A percentile compares a stretch with the other conserved stretches of the same genome.
Conservation (phyloP, 129 eudicot species). For the Flaveria bidentis region DNA sequence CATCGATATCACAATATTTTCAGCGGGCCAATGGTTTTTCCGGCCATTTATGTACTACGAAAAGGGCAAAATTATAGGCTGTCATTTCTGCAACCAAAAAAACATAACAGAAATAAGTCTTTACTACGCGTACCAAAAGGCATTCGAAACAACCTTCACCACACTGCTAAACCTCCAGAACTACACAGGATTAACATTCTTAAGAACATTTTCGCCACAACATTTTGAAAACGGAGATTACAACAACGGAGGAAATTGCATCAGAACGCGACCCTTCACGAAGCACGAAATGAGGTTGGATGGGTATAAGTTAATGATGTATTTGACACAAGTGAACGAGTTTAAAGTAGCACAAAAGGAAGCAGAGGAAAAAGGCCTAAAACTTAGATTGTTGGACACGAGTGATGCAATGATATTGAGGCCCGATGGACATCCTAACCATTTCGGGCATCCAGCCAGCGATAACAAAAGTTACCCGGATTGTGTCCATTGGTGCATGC, state of each 20-base stretch:
- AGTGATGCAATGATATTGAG: slow-evolving; percentile 54
- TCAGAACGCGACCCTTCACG: slow-evolving; percentile 45
- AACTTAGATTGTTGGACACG: slow-evolving; percentile 52
- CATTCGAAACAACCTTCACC: slow-evolving; percentile 46
- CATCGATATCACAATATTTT: slow-evolving; percentile 46
- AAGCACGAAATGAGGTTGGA: slow-evolving; percentile 50
- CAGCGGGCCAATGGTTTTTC: slow-evolving; percentile 66
- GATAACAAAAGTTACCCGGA: slow-evolving; percentile 44
- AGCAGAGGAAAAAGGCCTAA: slow-evolving; percentile 50
- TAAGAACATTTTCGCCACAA: slow-evolving; percentile 56
- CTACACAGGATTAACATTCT: slow-evolving; percentile 47
- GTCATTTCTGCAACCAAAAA: slow-evolving; percentile 44
- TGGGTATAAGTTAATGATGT: slow-evolving; percentile 42
- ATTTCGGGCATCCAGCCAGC: slow-evolving; percentile 50
- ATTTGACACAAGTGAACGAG: slow-evolving; percentile 54
- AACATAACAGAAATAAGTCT: slow-evolving; percentile 43
- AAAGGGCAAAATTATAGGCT: slow-evolving; percentile 45
- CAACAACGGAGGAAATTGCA: slow-evolving; percentile 56
- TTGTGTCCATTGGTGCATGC: slow-evolving; percentile 66
- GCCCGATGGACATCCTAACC: slow-evolving; percentile 60
- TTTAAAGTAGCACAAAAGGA: slow-evolving; percentile 48
- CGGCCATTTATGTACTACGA: slow-evolving; percentile 55
- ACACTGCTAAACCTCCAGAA: slow-evolving; percentile 42
- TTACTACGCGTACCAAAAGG: slow-evolving; percentile 50
- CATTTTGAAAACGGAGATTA: slow-evolving; percentile 66